A percentile compares a stretch with the other conserved stretches of the same genome.
phyloP scores from a whole-genome alignment of 1,139 yeast genomes.

The Debaryomyces sp. region DNA sequence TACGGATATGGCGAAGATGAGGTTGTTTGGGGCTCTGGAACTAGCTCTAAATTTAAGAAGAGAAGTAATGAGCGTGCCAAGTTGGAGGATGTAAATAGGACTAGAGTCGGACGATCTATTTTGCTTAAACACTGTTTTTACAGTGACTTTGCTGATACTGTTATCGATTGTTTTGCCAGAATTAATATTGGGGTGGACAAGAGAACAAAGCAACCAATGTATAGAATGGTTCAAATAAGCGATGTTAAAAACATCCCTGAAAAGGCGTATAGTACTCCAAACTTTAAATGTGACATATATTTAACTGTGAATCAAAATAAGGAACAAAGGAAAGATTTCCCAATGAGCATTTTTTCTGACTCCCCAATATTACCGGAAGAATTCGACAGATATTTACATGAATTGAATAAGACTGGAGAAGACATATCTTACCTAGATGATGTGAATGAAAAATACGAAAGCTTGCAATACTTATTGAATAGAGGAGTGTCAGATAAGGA shows the following conservation, averaged over 20 bases:
- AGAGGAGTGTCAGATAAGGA: conserved; percentile 74
- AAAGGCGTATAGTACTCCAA: conserved; percentile 59
- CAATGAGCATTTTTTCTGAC: conserved; percentile 80
- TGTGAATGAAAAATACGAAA: conserved; percentile 65
- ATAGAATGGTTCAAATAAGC: conserved; percentile 82
- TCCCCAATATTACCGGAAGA: conserved; percentile 69
- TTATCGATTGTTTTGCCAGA: conserved; percentile 77
- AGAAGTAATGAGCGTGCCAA: conserved; percentile 40
- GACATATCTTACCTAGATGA: conserved; percentile 66
- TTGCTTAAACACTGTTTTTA: conserved; percentile 78
- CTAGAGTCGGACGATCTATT: conserved; percentile 76
- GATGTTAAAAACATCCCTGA: conserved; percentile 57
- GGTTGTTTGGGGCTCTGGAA: conserved; percentile 54
- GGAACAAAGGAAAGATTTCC: conserved; percentile 69
- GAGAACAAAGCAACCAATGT: conserved; percentile 64
- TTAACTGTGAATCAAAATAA: conserved; percentile 66
- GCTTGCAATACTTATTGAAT: conserved; percentile 61
- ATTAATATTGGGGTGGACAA: conserved; percentile 76
- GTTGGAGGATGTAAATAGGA: conserved; percentile 64
- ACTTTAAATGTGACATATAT: conserved; percentile 60
- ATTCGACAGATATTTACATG: conserved; percentile 65
- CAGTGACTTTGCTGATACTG: conserved; percentile 72
- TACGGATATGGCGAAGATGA: conserved; percentile 45
- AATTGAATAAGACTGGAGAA: conserved; percentile 61
- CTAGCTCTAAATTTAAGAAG: conserved; percentile 28